These are phyloP conservation scores for Fusarium sp. DNA, from an alignment of 2,329 filamentous ascomycete species.

Conservation along the genomic window DNA sequence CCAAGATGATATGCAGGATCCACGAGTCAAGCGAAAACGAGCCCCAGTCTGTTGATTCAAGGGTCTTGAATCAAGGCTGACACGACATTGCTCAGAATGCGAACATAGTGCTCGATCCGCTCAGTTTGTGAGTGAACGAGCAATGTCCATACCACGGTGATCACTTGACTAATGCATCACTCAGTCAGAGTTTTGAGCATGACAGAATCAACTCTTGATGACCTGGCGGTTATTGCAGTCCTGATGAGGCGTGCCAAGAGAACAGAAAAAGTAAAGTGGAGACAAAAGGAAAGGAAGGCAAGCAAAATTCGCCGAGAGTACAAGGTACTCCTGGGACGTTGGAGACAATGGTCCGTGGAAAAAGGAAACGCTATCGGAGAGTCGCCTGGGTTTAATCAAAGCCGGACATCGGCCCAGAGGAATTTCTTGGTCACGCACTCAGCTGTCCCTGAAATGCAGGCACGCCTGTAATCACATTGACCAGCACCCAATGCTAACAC, in stretches of 20 bases:
- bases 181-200: not conserved
- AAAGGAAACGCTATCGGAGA: slow-evolving; percentile 20
- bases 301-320: slow-evolving; percentile 32
- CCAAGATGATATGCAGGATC: slow-evolving; percentile 48
- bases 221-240: slow-evolving; percentile 10
- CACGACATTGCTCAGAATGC: slow-evolving; percentile 11
- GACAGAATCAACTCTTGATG: not conserved
- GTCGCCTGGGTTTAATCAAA: slow-evolving; percentile 20
- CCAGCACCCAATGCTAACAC: not conserved
- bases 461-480: slow-evolving; percentile 16
- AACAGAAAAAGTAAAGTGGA: slow-evolving; percentile 19
- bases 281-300: slow-evolving; percentile 8
- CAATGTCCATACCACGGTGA: not conserved
- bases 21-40: slow-evolving; percentile 49
- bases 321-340: slow-evolving; percentile 20
- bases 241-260: slow-evolving; percentile 22
- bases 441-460: slow-evolving; percentile 25
- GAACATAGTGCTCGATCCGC: slow-evolving; percentile 2
- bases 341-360: slow-evolving; percentile 23
- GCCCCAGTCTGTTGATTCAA: slow-evolving; percentile 26
- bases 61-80: slow-evolving; percentile 18
- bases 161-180: not conserved
- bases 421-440: slow-evolving; percentile 9
- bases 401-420: slow-evolving; percentile 19
- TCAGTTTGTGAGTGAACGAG: slow-evolving; percentile 9